These are phyloP conservation scores for Aurantiochytrium sp. DNA, from an alignment of 108 stramenopile genomes.

Conservation along the genomic window DNA sequence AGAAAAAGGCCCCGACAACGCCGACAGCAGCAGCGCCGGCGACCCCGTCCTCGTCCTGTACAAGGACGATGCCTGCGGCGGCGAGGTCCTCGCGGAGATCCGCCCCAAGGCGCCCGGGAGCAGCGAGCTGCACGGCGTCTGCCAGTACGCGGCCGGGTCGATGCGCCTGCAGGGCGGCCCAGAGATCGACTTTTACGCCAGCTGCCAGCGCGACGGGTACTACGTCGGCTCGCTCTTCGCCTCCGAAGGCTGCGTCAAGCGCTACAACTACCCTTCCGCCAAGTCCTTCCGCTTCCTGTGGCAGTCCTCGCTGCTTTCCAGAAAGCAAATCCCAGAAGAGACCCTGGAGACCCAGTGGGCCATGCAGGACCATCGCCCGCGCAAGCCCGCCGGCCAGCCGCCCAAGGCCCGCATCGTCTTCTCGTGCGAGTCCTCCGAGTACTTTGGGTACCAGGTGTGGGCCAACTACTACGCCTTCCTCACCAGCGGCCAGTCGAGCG, in stretches of 20 bases:
- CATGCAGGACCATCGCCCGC: not conserved
- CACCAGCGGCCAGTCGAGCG: not conserved
- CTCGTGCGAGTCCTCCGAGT: not conserved
- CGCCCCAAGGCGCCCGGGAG: not conserved
- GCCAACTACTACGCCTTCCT: slow-evolving; percentile 1
- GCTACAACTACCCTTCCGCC: not conserved
- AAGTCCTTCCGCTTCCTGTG: not conserved
- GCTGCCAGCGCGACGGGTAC: not conserved
- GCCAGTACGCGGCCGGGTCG: not conserved
- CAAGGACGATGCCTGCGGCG: not conserved
- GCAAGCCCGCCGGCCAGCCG: not conserved
- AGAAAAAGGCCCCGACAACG: too few species aligned
- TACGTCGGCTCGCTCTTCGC: not conserved
- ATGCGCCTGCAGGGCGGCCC: not conserved
- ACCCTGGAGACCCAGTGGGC: not conserved
- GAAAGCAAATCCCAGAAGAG: not conserved
- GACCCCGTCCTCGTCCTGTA: not conserved
- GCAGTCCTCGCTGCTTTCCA: not conserved
- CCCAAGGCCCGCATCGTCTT: slow-evolving; percentile 6
- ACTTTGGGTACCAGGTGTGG: slow-evolving; percentile 13
- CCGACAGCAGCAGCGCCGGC: too few species aligned
- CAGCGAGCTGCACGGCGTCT: not conserved
- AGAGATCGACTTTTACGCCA: not conserved
- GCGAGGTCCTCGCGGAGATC: not conserved
- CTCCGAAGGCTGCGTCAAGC: not conserved